phyloP scores from a whole-genome alignment of 441 rosid genomes.

The Capsella rubella region DNA sequence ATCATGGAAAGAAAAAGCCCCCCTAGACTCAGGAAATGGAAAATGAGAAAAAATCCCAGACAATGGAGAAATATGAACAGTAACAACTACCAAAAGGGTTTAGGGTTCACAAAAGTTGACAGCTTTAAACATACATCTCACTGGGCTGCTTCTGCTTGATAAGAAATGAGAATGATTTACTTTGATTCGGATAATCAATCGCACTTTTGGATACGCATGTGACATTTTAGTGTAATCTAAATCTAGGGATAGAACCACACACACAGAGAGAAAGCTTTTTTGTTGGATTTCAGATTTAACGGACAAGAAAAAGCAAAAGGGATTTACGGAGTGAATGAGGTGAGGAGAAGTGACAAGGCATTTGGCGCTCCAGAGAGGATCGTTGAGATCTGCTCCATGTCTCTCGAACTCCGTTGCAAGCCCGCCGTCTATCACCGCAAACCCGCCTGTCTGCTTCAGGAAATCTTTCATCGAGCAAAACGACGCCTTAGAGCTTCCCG shows the following conservation, averaged over 20 bases:
- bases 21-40: not conserved
- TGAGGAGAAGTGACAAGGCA: constrained; percentile 84
- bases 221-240: not conserved
- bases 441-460: constrained; percentile 66
- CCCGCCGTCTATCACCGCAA: constrained; percentile 82
- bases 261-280: not conserved
- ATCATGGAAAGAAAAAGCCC: not conserved
- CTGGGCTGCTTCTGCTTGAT: not conserved
- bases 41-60: not conserved
- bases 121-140: constrained; percentile 1
- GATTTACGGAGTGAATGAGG: constrained; percentile 68
- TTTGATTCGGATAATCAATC: not conserved
- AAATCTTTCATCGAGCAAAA: constrained; percentile 61
- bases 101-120: not conserved
- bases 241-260: constrained; percentile 11
- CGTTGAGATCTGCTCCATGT: constrained; percentile 90
- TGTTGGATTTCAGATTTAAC: constrained; percentile 23
- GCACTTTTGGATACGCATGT: constrained; percentile 1
- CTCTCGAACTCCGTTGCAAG: constrained; percentile 90
- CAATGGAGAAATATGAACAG: not conserved
- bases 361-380: constrained; percentile 97
- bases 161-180: constrained; percentile 24
- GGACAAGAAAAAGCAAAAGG: not conserved
- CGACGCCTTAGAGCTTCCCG: constrained; percentile 23
- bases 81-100: constrained; percentile 1